phyloP scores from a whole-genome alignment of 768 basidiomycete species.

The Mycena galopus region DNA sequence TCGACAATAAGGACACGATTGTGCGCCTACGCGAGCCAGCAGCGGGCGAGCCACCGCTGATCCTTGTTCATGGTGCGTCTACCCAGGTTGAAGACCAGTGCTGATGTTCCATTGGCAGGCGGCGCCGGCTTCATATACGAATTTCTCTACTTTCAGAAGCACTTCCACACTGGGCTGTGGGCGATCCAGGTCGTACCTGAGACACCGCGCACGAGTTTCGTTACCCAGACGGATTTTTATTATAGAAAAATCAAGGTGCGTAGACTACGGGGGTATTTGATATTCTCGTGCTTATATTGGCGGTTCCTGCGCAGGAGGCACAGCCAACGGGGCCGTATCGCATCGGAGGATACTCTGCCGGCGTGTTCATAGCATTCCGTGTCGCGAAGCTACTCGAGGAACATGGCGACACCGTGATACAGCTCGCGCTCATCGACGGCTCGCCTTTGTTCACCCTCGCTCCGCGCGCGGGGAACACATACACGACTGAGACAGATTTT shows the following conservation, averaged over 20 bases:
- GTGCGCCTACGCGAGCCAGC: conserved; percentile 9
- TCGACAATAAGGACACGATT: conserved; percentile 12
- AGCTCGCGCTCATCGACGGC: conserved; percentile 15
- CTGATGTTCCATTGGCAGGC: background rate
- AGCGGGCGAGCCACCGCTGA: conserved; percentile 19
- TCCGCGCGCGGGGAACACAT: background rate
- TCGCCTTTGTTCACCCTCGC: conserved; percentile 5
- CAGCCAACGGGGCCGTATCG: conserved; percentile 15
- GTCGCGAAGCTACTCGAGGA: conserved; percentile 14
- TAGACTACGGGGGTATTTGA: background rate
- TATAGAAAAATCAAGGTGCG: conserved; percentile 12
- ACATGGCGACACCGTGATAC: conserved; percentile 10
- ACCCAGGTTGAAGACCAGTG: background rate
- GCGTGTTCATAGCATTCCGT: conserved; percentile 3
- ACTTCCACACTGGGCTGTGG: conserved; percentile 17
- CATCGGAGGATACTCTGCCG: conserved; percentile 12
- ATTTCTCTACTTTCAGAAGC: conserved; percentile 4
- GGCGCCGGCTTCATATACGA: background rate
- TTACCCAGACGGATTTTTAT: conserved; percentile 14
- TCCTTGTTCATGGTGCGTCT: conserved; percentile 15
- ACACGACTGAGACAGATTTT: conserved; percentile 12
- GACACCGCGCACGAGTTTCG: conserved; percentile 12
- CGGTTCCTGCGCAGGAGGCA: background rate
- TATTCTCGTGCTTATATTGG: background rate
- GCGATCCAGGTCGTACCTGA: conserved; percentile 2